phyloP scores from a whole-genome alignment of 2,329 filamentous ascomycete genomes.

The Neofusicoccum ribis region DNA sequence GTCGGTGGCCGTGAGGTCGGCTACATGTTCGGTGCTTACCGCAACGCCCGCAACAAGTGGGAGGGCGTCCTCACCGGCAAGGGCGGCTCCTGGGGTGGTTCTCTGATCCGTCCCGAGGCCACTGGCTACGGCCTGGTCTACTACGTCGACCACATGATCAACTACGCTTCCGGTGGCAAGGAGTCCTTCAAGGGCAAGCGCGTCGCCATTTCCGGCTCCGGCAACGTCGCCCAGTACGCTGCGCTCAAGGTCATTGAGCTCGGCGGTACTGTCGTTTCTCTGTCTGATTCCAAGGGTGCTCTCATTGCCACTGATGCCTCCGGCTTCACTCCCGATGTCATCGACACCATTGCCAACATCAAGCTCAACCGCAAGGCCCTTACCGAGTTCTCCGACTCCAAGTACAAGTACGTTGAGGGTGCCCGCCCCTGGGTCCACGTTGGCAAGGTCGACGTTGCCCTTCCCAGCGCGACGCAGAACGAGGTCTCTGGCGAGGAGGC shows the following conservation, averaged over 20 bases:
- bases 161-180: slow-evolving; percentile 74
- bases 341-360: slow-evolving; percentile 75
- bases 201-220: slow-evolving; percentile 93
- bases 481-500: slow-evolving; percentile 94
- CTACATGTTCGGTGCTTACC: slow-evolving; percentile 93
- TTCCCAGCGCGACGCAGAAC: slow-evolving; percentile 95
- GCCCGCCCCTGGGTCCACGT: slow-evolving; percentile 90
- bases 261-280: slow-evolving; percentile 85
- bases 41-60: slow-evolving; percentile 83
- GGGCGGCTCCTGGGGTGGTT: slow-evolving; percentile 89
- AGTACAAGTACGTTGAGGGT: slow-evolving; percentile 84
- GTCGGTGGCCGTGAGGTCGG: slow-evolving; percentile 90
- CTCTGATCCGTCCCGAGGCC: slow-evolving; percentile 91
- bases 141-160: slow-evolving; percentile 95
- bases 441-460: slow-evolving; percentile 83
- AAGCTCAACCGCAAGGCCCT: slow-evolving; percentile 87
- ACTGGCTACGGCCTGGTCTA: slow-evolving; percentile 96
- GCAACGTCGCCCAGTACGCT: slow-evolving; percentile 97
- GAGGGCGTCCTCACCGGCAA: slow-evolving; percentile 97
- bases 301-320: slow-evolving; percentile 72
- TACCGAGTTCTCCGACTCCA: slow-evolving; percentile 66
- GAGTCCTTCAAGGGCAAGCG: slow-evolving; percentile 88
- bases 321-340: slow-evolving; percentile 75
- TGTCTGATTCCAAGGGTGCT: slow-evolving; percentile 88
- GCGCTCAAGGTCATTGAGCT: slow-evolving; percentile 96